Evolutionary conservation across 176 grass and related monocot species (phyloP).

Genomic region (Thinopyrum elongatum): DNA sequence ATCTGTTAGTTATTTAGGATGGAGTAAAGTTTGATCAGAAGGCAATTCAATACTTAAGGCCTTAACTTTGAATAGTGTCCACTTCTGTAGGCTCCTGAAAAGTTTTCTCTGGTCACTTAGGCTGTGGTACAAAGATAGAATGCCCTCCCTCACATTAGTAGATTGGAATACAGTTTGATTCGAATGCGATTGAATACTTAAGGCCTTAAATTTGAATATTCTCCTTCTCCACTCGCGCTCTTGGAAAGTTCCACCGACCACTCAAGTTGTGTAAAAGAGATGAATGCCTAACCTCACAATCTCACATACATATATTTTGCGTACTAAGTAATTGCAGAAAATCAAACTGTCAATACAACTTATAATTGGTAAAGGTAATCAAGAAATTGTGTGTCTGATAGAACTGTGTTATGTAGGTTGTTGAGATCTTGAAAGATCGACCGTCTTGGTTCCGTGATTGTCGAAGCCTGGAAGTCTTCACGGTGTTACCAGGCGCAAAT

Average conservation of each 20-base stretch:
- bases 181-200: neutral
- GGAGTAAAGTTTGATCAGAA: neutral
- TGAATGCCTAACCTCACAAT: neutral
- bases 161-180: neutral
- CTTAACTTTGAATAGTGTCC: neutral
- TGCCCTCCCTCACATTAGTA: neutral
- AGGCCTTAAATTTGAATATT: neutral
- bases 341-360: neutral
- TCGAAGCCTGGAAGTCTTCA: constrained; percentile 84
- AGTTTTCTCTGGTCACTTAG: neutral
- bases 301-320: neutral
- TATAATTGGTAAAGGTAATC: neutral
- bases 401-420: constrained; percentile 53
- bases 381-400: constrained; percentile 20
- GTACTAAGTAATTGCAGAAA: neutral
- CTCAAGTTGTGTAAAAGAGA: neutral
- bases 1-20: neutral
- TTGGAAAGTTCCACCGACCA: neutral
- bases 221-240: neutral
- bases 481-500: constrained; percentile 85
- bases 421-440: constrained; percentile 90
- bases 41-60: neutral
- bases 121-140: neutral
- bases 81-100: neutral
- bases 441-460: constrained; percentile 94